A percentile compares a stretch with the other conserved stretches of the same genome.
phyloP scores from a whole-genome alignment of 495 filamentous ascomycete species.

The Daldinia decipiens region DNA sequence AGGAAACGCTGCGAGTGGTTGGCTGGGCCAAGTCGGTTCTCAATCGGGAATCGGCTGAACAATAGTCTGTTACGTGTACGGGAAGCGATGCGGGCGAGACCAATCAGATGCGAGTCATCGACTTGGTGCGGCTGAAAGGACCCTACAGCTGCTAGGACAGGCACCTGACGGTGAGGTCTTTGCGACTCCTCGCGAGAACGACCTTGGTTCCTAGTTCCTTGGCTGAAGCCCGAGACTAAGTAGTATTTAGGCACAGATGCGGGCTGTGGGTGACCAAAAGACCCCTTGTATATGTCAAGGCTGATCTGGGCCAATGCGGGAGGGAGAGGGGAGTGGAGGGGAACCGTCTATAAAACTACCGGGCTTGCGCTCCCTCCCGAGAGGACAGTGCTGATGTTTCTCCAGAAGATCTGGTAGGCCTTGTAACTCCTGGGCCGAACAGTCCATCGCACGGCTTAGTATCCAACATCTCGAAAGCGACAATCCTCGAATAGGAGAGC shows the following conservation, averaged over 20 bases:
- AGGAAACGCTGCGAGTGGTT: conserved; percentile 23
- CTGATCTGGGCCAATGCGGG: conserved; percentile 9
- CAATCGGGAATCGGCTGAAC: conserved; percentile 28
- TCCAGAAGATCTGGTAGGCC: conserved; percentile 1
- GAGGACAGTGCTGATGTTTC: neutral
- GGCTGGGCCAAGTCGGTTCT: conserved; percentile 15
- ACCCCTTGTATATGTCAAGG: conserved; percentile 7
- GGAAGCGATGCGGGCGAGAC: conserved; percentile 8
- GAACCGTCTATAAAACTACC: conserved; percentile 35
- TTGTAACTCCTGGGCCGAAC: neutral
- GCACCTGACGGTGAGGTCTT: neutral
- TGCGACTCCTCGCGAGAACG: conserved; percentile 4
- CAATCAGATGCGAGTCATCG: conserved; percentile 11
- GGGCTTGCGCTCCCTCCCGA: conserved; percentile 11
- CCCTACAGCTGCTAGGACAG: conserved; percentile 29
- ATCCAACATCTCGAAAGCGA: neutral
- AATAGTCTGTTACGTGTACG: conserved; percentile 25
- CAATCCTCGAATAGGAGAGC: neutral
- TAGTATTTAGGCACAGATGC: conserved; percentile 18
- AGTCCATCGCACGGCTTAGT: neutral
- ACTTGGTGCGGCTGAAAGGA: conserved; percentile 41
- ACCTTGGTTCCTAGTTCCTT: conserved; percentile 11
- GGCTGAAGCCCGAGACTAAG: neutral
- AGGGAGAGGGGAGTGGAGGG: neutral
- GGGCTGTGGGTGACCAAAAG: conserved; percentile 14